These are phyloP conservation scores for Fusarium newnesense DNA, from an alignment of 2,329 filamentous ascomycete genomes.

Conservation along the genomic window DNA sequence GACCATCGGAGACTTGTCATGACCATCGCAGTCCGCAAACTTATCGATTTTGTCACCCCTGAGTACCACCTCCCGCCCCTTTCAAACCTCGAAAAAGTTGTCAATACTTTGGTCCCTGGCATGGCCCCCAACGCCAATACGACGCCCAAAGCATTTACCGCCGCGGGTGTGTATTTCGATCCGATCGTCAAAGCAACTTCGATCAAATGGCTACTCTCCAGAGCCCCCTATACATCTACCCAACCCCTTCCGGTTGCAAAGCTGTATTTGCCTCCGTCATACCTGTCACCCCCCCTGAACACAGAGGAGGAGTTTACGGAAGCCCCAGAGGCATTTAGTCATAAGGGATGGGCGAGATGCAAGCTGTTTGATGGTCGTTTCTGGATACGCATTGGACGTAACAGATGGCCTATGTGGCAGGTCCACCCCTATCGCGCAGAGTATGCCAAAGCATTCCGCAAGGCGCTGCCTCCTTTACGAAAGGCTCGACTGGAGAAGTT, in stretches of 20 bases:
- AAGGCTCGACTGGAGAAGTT: conserved; percentile 52
- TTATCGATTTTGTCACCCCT: conserved; percentile 63
- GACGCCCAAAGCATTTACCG: conserved; percentile 54
- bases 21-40: conserved; percentile 57
- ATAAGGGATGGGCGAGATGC: conserved; percentile 48
- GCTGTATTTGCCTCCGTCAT: conserved; percentile 38
- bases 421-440: conserved; percentile 58
- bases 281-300: conserved; percentile 21
- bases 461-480: conserved; percentile 50
- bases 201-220: conserved; percentile 57
- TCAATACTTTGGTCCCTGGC: conserved; percentile 61
- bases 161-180: conserved; percentile 53
- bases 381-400: conserved; percentile 64
- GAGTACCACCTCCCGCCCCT: conserved; percentile 56
- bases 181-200: conserved; percentile 41
- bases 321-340: conserved; percentile 30
- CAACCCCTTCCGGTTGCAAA: conserved; percentile 46
- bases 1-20: conserved; percentile 57
- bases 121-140: conserved; percentile 43
- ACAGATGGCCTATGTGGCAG: conserved; percentile 54
- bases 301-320: conserved; percentile 9
- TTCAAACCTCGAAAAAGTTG: conserved; percentile 55
- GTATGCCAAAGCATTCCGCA: conserved; percentile 60
- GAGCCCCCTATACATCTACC: conserved; percentile 57
- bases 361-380: conserved; percentile 69